Percentiles rank a stretch among this genome's conserved stretches.
These are phyloP conservation scores for Macrolepiota fuliginosa DNA, from an alignment of 768 basidiomycete genomes.

Conservation along the genomic window DNA sequence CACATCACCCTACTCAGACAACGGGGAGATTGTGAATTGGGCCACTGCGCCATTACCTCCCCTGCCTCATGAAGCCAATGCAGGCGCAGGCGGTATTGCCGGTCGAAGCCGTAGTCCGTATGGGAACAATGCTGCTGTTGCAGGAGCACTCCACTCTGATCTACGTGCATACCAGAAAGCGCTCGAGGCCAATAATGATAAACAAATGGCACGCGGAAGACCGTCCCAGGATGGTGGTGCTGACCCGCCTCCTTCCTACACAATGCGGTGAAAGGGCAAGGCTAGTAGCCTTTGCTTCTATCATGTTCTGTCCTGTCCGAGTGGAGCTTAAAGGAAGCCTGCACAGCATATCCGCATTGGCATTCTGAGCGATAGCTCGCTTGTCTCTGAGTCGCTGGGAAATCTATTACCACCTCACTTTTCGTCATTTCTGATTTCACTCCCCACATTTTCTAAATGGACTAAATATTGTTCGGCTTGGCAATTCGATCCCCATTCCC, in stretches of 20 bases:
- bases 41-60: slow-evolving; percentile 1
- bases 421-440: neutral
- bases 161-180: slow-evolving; percentile 25
- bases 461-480: neutral
- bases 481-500: neutral
- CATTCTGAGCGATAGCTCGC: neutral
- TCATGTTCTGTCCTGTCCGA: too few relatives aligned
- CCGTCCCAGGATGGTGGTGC: neutral
- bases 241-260: slow-evolving; percentile 10
- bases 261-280: neutral
- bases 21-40: neutral
- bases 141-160: slow-evolving; percentile 19
- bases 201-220: neutral
- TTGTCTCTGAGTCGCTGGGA: neutral
- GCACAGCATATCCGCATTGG: neutral
- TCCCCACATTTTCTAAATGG: neutral
- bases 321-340: neutral
- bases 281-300: too few relatives aligned
- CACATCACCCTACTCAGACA: slow-evolving; percentile 9
- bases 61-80: neutral
- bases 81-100: neutral
- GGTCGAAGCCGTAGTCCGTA: neutral
- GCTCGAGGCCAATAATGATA: slow-evolving; percentile 20
- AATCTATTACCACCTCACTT: neutral
- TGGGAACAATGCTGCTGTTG: neutral